phyloP scores from a whole-genome alignment of 1,284 basidiomycete species.

The Takashimella koratensis region DNA sequence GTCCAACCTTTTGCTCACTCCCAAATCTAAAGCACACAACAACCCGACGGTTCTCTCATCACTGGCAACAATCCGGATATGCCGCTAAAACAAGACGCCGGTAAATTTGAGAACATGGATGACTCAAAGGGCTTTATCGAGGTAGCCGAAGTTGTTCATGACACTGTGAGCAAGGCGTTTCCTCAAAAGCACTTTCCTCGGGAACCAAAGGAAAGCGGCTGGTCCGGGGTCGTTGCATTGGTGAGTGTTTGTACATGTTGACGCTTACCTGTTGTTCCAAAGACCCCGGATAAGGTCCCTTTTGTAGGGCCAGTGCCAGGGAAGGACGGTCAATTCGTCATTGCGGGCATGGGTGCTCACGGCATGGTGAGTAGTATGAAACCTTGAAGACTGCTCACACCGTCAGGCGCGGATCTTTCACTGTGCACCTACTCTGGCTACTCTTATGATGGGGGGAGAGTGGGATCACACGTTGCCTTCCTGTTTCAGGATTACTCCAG shows the following conservation, averaged over 20 bases:
- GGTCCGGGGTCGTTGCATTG: not conserved
- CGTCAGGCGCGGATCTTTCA: constrained; percentile 42
- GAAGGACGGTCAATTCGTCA: constrained; percentile 30
- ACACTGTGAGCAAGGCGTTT: not conserved
- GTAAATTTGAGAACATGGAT: not conserved
- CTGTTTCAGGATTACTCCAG: too few species aligned
- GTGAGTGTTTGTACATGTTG: constrained; percentile 19
- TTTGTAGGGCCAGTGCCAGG: constrained; percentile 32
- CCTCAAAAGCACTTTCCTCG: too few species aligned
- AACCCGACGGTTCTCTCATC: constrained; percentile 3
- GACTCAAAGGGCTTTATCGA: constrained; percentile 8
- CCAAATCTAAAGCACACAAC: not conserved
- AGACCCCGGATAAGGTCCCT: constrained; percentile 28
- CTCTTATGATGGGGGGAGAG: too few species aligned
- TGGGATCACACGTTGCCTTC: too few species aligned
- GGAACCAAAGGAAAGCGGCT: not conserved
- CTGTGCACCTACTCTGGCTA: constrained; percentile 37
- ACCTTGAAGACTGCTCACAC: constrained; percentile 1
- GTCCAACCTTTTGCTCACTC: too few species aligned
- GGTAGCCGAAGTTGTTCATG: not conserved
- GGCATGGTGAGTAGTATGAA: constrained; percentile 10
- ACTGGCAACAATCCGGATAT: constrained; percentile 14
- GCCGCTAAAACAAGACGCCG: not conserved
- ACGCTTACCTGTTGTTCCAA: constrained; percentile 28
- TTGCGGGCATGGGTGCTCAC: constrained; percentile 32